Percentiles rank a stretch among this genome's conserved stretches.
Evolutionary conservation across 495 filamentous ascomycete genomes (phyloP).

Genomic region (Paragyromitra xinjiangensis): DNA sequence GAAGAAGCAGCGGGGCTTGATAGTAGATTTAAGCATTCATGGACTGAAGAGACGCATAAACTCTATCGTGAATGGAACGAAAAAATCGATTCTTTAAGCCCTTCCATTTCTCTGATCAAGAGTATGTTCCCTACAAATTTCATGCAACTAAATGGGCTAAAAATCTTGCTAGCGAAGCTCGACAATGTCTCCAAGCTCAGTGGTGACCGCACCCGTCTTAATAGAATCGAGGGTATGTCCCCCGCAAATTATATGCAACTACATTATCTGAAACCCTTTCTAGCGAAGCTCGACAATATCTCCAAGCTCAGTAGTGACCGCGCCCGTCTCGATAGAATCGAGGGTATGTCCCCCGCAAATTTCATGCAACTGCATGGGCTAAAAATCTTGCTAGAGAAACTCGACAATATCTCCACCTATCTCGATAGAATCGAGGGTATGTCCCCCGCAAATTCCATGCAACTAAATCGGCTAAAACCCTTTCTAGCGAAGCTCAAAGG

Average conservation of each 20-base stretch:
- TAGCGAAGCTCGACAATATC: not conserved
- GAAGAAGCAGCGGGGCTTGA: not conserved
- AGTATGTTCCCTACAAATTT: slow-evolving; percentile 5
- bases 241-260: not conserved
- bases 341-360: not conserved
- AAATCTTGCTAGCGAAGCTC: slow-evolving; percentile 4
- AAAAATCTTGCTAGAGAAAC: not conserved
- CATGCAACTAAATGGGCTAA: not conserved
- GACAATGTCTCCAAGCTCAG: not conserved
- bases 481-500: not conserved
- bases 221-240: not conserved
- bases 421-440: too few species aligned
- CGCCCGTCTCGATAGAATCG: not conserved
- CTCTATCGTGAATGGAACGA: not conserved
- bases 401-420: not conserved
- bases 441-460: not conserved
- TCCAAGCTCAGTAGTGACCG: not conserved
- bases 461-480: not conserved
- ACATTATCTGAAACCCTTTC: not conserved
- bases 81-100: not conserved
- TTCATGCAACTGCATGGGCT: not conserved
- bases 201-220: not conserved
- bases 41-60: not conserved
- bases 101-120: not conserved
- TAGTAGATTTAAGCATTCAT: not conserved